Conservation (phyloP, 163 green algal species). For the Chloromonas sp. region DNA sequence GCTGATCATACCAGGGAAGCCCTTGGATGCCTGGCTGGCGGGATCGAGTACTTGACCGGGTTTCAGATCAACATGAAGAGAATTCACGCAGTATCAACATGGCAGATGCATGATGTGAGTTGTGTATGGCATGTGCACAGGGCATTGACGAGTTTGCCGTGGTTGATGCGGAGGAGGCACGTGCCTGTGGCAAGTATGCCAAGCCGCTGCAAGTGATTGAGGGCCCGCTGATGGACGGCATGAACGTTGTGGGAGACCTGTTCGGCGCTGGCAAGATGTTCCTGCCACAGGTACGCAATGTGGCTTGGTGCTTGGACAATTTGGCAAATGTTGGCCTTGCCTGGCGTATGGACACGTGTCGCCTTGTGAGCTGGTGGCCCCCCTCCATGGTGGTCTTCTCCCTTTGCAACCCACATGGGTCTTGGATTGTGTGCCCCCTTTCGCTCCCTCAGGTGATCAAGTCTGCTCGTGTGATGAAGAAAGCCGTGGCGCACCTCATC, state of each 20-base stretch:
- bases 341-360: no score
- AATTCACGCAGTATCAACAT: no score
- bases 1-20: no score
- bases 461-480: slow-evolving; percentile 98
- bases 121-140: slow-evolving; percentile 25
- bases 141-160: slow-evolving; percentile 67
- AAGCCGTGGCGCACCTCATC: slow-evolving; percentile 91
- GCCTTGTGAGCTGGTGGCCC: no score
- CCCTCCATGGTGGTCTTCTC: not conserved
- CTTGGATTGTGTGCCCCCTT: not conserved
- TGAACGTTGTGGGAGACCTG: slow-evolving; percentile 98
- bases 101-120: no score
- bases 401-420: not conserved
- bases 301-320: no score
- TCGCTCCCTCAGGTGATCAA: slow-evolving; percentile 88
- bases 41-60: no score
- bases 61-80: no score
- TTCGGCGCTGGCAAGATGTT: slow-evolving; percentile 99
- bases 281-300: slow-evolving; percentile 70
- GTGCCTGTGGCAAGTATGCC: slow-evolving; percentile 65
- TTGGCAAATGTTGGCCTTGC: no score
- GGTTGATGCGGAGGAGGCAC: slow-evolving; percentile 87
- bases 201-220: slow-evolving; percentile 91
- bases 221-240: slow-evolving; percentile 96
- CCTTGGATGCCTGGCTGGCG: no score